phyloP scores from a whole-genome alignment of 768 basidiomycete species.

The Stropharia rugosoannulata region DNA sequence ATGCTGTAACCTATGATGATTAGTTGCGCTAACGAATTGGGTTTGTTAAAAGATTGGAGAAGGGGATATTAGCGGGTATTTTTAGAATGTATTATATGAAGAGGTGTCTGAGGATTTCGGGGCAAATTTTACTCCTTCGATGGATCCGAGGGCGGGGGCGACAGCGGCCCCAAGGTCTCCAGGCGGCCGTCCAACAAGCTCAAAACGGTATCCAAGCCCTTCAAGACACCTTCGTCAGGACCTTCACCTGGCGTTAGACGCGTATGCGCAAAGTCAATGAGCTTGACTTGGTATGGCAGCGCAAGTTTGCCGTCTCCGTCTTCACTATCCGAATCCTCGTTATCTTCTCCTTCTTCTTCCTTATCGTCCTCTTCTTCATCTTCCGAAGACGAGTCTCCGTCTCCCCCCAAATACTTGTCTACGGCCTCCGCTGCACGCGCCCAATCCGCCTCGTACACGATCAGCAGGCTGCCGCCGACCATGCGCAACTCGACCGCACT shows the following conservation, averaged over 20 bases:
- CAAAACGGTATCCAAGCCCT: slow-evolving; percentile 69
- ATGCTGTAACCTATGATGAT: no score
- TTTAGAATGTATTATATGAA: no score
- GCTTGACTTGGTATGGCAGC: slow-evolving; percentile 61
- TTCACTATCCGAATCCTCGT: slow-evolving; percentile 32
- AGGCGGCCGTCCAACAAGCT: slow-evolving; percentile 59
- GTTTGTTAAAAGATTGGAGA: no score
- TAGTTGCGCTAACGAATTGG: no score
- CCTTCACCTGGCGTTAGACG: slow-evolving; percentile 65
- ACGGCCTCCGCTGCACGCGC: slow-evolving; percentile 40
- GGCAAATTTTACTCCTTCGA: no score
- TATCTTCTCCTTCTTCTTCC: slow-evolving; percentile 17
- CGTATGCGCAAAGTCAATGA: slow-evolving; percentile 97
- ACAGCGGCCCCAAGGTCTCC: slow-evolving; percentile 9
- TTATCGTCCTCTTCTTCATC: slow-evolving; percentile 31
- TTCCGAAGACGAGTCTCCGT: slow-evolving; percentile 17
- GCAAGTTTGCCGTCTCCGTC: slow-evolving; percentile 38
- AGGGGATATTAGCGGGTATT: no score
- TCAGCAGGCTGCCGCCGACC: slow-evolving; percentile 77
- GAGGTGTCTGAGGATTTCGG: no score
- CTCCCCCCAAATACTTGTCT: slow-evolving; percentile 25
- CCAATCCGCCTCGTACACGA: slow-evolving; percentile 69
- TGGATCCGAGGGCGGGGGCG: neutral
- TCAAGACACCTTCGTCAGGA: slow-evolving; percentile 74
- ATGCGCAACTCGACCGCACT: slow-evolving; percentile 68